Base-by-base conservation (phyloP, 805 yeast genomes). In the Dipodascopsis tothii region DNA sequence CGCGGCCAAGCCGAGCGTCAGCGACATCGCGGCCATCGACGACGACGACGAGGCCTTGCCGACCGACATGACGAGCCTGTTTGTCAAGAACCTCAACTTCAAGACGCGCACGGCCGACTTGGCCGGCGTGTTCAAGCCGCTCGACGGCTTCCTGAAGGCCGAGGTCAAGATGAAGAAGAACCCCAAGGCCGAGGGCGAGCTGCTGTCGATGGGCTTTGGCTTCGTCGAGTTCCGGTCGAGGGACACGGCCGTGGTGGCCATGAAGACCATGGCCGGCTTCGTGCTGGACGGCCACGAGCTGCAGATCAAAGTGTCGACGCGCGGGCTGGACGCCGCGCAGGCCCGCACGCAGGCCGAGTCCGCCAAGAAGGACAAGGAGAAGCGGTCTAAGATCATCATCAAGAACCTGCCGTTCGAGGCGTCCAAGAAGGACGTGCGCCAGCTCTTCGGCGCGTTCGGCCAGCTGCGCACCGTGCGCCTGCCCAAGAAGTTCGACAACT, bases 381-480 rank as follows among this genome's bases (percentile, higher is more conserved):
- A 36, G 35, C 48, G 59, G 45, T 41, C 78, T 51, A 90, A 90
- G 65, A 81, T 92, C 55, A 82, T 92, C 63, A 87, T 92, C 63
- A 92, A 92, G 80, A 92, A 92, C 68, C 75, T 92, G 65, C 97
- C 98, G 47, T 92, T 92, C 65, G 98, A 92, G 67, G 88, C 96
- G 18, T 74, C 92, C 2, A 79, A 95, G 66, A 83, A 84, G 58
- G 97, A 92, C 60, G 78, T 92, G n/a, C 79, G 84, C 58, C 94
- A 87, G 61, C 70, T 92, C 52, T 88, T 92, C 66, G 87, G 92
- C 46, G 81, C 97, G 1, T 92, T 90, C 67, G 98, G 98, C 46
- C 88, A 84, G 65, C 71, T 92, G 59, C 85, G 88, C 58, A 84
- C 96, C 2, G 96, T 88, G 35, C 79, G 98, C 60, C 90, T 92